Conservation (phyloP, 2,329 filamentous ascomycete genomes). For the Fusarium tuaranense region DNA sequence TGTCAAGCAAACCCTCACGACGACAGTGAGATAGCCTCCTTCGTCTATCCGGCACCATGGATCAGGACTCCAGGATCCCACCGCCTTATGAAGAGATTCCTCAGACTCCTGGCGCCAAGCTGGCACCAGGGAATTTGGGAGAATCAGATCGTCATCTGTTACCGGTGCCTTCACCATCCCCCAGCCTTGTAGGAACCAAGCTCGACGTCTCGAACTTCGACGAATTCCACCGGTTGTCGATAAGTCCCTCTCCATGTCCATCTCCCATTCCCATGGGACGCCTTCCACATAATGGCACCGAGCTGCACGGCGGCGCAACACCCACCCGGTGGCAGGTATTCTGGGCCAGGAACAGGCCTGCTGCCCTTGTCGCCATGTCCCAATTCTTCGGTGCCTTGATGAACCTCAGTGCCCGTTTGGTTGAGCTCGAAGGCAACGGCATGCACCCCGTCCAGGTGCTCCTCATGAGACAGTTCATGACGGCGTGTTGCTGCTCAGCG, state of each 20-base stretch:
- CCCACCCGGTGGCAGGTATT: conserved; percentile 49
- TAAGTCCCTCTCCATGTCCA: conserved; percentile 40
- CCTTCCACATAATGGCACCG: conserved; percentile 13
- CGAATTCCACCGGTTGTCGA: conserved; percentile 39
- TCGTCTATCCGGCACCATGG: conserved; percentile 21
- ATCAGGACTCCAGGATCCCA: conserved; percentile 26
- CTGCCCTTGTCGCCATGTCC: conserved; percentile 77
- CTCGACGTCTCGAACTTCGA: conserved; percentile 27
- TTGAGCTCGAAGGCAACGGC: conserved; percentile 77
- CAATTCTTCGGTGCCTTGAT: conserved; percentile 88
- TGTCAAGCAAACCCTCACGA: conserved; percentile 5
- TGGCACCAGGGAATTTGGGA: conserved; percentile 16
- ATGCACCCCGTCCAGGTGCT: conserved; percentile 89
- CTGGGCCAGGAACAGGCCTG: conserved; percentile 77
- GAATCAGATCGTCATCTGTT: conserved; percentile 29
- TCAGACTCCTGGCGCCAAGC: conserved; percentile 26
- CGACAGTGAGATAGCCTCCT: not conserved
- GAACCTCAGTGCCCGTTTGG: conserved; percentile 82
- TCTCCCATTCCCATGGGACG: conserved; percentile 37
- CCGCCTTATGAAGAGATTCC: conserved; percentile 35
- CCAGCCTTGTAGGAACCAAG: conserved; percentile 26
- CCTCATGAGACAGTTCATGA: conserved; percentile 83
- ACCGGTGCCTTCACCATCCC: conserved; percentile 24
- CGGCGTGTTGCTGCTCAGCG: conserved; percentile 70
- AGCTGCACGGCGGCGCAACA: conserved; percentile 14